Evolutionary conservation across 2,329 filamentous ascomycete genomes (phyloP), one percentile per base, ranked within the genome.

Genomic region (Leptographium procerum): DNA sequence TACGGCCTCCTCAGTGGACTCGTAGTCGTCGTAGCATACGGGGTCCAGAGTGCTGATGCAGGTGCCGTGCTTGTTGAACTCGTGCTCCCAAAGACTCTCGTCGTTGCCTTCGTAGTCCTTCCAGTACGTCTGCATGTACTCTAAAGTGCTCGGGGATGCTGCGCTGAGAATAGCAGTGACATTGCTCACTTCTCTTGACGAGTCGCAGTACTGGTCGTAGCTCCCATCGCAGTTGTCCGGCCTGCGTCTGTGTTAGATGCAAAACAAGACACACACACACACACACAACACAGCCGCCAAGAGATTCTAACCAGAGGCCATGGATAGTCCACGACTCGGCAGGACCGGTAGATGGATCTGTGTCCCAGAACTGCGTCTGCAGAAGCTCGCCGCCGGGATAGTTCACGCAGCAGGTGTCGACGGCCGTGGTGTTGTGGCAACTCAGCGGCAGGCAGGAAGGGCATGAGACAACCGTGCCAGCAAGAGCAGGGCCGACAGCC

Each of bases 81-180:
- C 83, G 72, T 86, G 83, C 45, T 70, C 84, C 83, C 84, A 87
- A 71, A 88, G 81, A 40, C 78, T 75, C 55, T 72, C 68, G 70
- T 83, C 86, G 16, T 77, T 74, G 54, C 77, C 75, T 60, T 72
- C 71, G 63, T 81, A 80, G 53, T 76, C 77, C 63, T 85, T 75
- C 85, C 84, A 87, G 76, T 76, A 78, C 65, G 77, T 83, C 66
- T 83, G 80, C 84, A 87, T 87, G 72, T 78, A 87, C 2, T 74
- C 76, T 2, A 87, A 75, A 2, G 87, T 73, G 65, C 86, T 83
- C 2, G 75, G 72, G 1, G 69, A 75, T 31, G 80, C 82, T 57
- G 74, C 74, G 1, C 76, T 69, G 4, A 73, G 75, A 43, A 80
- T 79, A 47, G 75, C 82, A 7, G 84, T 87, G 8, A 83, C 86